Evolutionary conservation across 257 asterid genomes (phyloP).

Genomic region (Fraxinus cuspidata): DNA sequence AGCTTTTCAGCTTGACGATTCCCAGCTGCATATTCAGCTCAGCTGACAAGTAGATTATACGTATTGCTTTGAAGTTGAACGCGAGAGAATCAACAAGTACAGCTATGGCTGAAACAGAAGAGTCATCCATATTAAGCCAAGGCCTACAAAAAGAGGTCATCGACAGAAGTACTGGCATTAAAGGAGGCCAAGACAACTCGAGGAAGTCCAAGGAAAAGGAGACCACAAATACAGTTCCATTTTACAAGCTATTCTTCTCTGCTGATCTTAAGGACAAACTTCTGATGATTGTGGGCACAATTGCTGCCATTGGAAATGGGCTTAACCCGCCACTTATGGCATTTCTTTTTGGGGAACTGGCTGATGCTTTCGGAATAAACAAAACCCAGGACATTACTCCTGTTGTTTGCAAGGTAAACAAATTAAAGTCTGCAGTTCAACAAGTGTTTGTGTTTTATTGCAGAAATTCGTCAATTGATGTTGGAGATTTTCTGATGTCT

Average conservation of each 20-base stretch:
- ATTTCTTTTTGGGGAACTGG: conserved; percentile 64
- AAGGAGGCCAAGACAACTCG: background rate
- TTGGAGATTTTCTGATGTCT: background rate
- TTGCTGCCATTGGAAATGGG: conserved; percentile 74
- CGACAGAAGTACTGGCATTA: background rate
- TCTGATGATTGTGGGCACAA: conserved; percentile 62
- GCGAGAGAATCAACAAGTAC: background rate
- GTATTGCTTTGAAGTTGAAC: background rate
- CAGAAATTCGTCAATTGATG: background rate
- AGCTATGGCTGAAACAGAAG: background rate
- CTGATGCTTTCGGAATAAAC: conserved; percentile 61
- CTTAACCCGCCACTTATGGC: conserved; percentile 73
- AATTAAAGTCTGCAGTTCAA: too few species aligned
- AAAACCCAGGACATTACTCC: conserved; percentile 35
- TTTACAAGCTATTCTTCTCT: conserved; percentile 68
- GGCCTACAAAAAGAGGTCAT: background rate
- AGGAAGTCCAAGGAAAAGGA: conserved; percentile 22
- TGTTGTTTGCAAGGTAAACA: conserved; percentile 42
- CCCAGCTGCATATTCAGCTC: background rate
- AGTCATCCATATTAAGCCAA: background rate
- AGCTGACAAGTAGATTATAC: background rate
- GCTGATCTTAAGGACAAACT: conserved; percentile 58
- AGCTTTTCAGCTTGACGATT: background rate
- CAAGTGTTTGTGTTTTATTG: too few species aligned
- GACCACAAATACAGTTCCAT: conserved; percentile 46